These are phyloP conservation scores for Drechslerella stenobrocha DNA, from an alignment of 2,329 filamentous ascomycete species.

Conservation along the genomic window DNA sequence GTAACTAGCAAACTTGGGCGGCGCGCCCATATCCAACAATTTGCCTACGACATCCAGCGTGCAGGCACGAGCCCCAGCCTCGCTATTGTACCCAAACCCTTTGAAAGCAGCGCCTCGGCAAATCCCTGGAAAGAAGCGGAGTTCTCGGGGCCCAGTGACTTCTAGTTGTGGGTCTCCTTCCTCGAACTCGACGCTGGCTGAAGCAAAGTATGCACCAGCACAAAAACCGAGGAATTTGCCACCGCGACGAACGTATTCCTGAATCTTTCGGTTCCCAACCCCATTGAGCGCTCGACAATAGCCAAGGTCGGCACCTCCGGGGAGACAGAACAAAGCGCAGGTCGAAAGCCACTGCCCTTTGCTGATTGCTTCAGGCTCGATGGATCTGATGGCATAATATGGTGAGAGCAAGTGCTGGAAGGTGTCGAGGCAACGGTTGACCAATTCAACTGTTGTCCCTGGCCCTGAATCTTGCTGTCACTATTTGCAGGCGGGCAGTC, in stretches of 20 bases:
- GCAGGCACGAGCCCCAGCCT: slow-evolving; percentile 76
- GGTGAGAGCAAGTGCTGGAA: slow-evolving; percentile 82
- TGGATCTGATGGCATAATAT: slow-evolving; percentile 87
- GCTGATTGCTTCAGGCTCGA: slow-evolving; percentile 75
- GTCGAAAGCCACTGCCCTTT: slow-evolving; percentile 89
- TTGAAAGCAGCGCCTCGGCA: slow-evolving; percentile 84
- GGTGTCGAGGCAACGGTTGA: slow-evolving; percentile 84
- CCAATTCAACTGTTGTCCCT: slow-evolving; percentile 83
- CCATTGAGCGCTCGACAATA: slow-evolving; percentile 90
- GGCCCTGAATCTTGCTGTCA: slow-evolving; percentile 63
- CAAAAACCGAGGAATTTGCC: slow-evolving; percentile 89
- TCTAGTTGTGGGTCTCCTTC: slow-evolving; percentile 78
- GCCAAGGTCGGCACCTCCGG: slow-evolving; percentile 88
- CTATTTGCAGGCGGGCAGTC: slow-evolving; percentile 52
- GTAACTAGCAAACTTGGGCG: slow-evolving; percentile 72
- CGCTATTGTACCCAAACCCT: slow-evolving; percentile 88
- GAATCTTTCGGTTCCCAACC: slow-evolving; percentile 79
- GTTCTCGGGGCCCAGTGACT: slow-evolving; percentile 80
- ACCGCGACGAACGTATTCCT: slow-evolving; percentile 80
- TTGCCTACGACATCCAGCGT: slow-evolving; percentile 66
- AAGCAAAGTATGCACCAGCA: slow-evolving; percentile 91
- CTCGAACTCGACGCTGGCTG: slow-evolving; percentile 83
- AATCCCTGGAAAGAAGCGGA: slow-evolving; percentile 82
- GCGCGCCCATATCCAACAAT: slow-evolving; percentile 57
- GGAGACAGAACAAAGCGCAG: slow-evolving; percentile 86